Evolutionary conservation across 768 basidiomycete genomes (phyloP), one percentile per base, ranked within the genome.

Genomic region (Tremella yokohamensis): DNA sequence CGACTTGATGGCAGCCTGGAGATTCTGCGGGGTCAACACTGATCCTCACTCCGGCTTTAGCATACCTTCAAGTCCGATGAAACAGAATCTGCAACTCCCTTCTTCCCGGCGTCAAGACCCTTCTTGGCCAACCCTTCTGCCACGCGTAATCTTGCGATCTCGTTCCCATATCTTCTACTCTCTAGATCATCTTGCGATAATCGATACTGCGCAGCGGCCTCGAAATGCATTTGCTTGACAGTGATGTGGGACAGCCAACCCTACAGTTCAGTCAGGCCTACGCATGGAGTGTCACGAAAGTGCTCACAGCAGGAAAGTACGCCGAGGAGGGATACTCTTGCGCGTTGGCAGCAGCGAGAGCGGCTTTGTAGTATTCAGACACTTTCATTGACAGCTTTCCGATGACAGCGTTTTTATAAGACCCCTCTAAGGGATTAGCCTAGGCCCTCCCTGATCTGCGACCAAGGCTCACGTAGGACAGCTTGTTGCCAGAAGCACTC

Each of bases 401-500:
- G 57, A 96, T 82, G 2, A 90, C 79, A 1, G 83, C 85, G 66
- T 92, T 90, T 79, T 88, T 92, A 83, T 85, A 66, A 83, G 83
- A 70, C 83, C 84, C 84, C 66, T 60, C 48, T 66, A 44, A 12
- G 3, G 18, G 37, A 53, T 47, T 8, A 38, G 18, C 34, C 26
- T 49, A 29, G 19, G 22, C 38, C 48, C 24, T 26, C 42, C 20
- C 20, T 48, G 8, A 18, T 52, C 24, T 49, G 42, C 16, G 11
- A n/a, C 15, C 11, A n/a, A 9, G 2, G 66, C 72, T 66, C 66
- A 90, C 91, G 88, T 58, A 89, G 77, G 70, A 87, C 86, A 15
- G 92, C 92, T 64, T 87, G 83, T 72, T 94, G 92, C 93, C 93
- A 98, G 40, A 85, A 90, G 71, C 90, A 94, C 78, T 99, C 96